phyloP scores from a whole-genome alignment of 495 filamentous ascomycete species.

The Cudoniella acicularis region DNA sequence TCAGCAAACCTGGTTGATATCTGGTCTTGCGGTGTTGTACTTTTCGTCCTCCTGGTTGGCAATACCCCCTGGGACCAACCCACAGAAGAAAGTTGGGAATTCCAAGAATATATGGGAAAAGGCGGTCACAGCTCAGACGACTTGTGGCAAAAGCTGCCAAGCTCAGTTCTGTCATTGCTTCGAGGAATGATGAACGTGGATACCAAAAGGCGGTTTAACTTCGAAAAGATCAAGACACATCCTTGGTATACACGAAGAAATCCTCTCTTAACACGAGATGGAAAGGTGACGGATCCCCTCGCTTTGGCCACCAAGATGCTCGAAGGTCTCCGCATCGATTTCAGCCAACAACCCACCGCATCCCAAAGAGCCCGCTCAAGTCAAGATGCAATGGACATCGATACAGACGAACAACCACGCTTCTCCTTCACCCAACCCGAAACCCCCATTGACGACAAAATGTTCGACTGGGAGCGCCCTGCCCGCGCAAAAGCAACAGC shows the following conservation, averaged over 20 bases:
- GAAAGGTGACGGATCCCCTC: constrained; percentile 74
- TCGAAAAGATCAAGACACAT: constrained; percentile 85
- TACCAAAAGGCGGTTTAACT: constrained; percentile 69
- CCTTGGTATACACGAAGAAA: constrained; percentile 93
- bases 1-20: constrained; percentile 83
- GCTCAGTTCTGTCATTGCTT: constrained; percentile 77
- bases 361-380: constrained; percentile 39
- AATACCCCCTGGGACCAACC: constrained; percentile 99
- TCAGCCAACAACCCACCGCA: constrained; percentile 60
- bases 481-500: constrained; percentile 21
- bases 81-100: constrained; percentile 74
- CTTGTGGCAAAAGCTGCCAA: constrained; percentile 78
- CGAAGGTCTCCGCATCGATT: constrained; percentile 87
- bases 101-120: constrained; percentile 75
- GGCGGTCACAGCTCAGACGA: constrained; percentile 78
- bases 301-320: constrained; percentile 89
- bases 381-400: constrained; percentile 52
- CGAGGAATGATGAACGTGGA: constrained; percentile 92
- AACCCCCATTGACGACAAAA: constrained; percentile 45
- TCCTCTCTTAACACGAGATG: constrained; percentile 65
- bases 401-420: constrained; percentile 31
- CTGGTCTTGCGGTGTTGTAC: constrained; percentile 94
- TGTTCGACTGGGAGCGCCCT: constrained; percentile 47
- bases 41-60: constrained; percentile 91
- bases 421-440: constrained; percentile 79